Evolutionary conservation across 768 basidiomycete species (phyloP).

Genomic region (Tephrocybe rancida): DNA sequence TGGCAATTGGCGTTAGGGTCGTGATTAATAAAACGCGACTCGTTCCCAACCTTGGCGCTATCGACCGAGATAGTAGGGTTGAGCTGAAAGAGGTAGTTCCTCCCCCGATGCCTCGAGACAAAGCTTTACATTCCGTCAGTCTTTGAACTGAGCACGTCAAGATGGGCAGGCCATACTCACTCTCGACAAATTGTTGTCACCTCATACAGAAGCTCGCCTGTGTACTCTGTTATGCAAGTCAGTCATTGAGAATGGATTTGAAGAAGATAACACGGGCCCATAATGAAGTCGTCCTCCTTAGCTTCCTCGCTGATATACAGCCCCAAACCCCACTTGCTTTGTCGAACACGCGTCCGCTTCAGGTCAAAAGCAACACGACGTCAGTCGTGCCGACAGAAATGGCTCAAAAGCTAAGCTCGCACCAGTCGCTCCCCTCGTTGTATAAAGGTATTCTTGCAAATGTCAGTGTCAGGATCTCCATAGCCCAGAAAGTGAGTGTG

Average conservation of each 20-base stretch:
- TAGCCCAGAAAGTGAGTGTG: not conserved
- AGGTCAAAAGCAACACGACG: conserved; percentile 2
- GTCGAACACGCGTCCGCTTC: conserved; percentile 44
- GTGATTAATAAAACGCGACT: conserved; percentile 74
- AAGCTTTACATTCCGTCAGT: conserved; percentile 30
- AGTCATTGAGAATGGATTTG: not conserved
- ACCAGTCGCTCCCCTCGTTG: conserved; percentile 51
- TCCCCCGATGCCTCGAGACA: conserved; percentile 46
- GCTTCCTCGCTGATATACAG: conserved; percentile 50
- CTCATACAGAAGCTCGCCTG: conserved; percentile 61
- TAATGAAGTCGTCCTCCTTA: conserved; percentile 46
- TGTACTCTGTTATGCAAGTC: conserved; percentile 50
- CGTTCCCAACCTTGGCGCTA: conserved; percentile 56
- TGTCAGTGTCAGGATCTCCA: conserved; percentile 29
- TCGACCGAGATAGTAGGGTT: conserved; percentile 54
- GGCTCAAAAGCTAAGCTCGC: not conserved
- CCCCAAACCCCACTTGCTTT: conserved; percentile 55
- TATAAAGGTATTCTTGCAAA: conserved; percentile 52
- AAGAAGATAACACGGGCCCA: conserved; percentile 34
- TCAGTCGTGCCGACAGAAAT: not conserved
- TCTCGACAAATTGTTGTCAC: conserved; percentile 51
- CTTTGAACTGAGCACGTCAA: not conserved
- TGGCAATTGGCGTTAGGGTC: conserved; percentile 42
- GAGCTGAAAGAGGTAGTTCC: conserved; percentile 66
- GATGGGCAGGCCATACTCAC: conserved; percentile 33